These are phyloP conservation scores for Solanum sejunctum DNA, from an alignment of 257 asterid genomes.

Conservation along the genomic window DNA sequence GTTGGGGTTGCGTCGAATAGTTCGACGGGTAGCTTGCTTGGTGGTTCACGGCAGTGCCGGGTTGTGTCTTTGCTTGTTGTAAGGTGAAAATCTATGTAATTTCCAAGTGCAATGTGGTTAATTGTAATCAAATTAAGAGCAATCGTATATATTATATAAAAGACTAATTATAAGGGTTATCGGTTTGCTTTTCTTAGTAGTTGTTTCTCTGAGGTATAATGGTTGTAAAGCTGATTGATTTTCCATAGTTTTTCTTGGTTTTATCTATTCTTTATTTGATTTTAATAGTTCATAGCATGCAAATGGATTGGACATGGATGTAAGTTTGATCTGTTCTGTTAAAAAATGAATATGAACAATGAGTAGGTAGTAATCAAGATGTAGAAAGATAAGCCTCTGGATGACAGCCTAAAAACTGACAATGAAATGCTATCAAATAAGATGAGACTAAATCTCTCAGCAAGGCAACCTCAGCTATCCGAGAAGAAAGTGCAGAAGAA, in stretches of 20 bases:
- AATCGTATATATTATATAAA: neutral
- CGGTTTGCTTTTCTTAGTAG: neutral
- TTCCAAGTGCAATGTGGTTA: neutral
- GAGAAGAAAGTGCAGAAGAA: neutral
- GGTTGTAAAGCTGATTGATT: neutral
- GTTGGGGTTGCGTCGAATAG: slow-evolving; percentile 28
- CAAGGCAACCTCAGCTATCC: neutral
- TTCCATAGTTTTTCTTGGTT: neutral
- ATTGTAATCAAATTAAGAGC: neutral
- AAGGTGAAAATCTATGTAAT: neutral
- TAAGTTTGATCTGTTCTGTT: too few relatives aligned
- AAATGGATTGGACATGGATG: too few relatives aligned
- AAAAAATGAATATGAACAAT: too few relatives aligned
- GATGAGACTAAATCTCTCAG: neutral
- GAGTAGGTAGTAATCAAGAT: too few relatives aligned
- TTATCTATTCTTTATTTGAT: neutral
- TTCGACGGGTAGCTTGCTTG: slow-evolving; percentile 34
- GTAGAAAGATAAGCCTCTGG: neutral
- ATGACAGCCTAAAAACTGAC: neutral
- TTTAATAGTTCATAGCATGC: too few relatives aligned
- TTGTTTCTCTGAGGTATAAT: neutral
- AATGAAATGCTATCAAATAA: neutral
- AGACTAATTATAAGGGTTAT: neutral
- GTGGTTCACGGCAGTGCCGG: slow-evolving; percentile 57
- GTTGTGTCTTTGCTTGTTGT: slow-evolving; percentile 26